Base-by-base conservation (phyloP, 805 yeast genomes). In the Metschnikowia santaceciliae region DNA sequence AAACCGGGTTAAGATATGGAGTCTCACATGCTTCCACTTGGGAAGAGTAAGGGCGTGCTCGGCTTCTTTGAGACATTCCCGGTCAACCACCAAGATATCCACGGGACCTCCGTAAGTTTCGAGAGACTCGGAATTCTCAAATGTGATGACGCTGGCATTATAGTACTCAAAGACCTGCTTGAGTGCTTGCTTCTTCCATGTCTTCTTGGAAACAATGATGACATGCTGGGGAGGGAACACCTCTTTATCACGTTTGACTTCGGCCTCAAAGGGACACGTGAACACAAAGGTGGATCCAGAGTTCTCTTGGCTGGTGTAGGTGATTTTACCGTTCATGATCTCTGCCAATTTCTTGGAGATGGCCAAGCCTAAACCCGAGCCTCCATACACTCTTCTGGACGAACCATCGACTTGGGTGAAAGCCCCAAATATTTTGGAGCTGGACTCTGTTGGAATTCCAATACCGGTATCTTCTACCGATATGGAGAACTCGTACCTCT, bases 381-480 rank as follows among this genome's bases (percentile, higher is more conserved):
- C 83, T 3, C 83, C 83, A 63, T 71, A 75, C 10, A 67, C 74
- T 52, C 83, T 60, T 50, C 78, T 65, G 1, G 81, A 71, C 8
- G 81, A 75, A 3, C 80, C 80, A 58, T 79, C 83, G n/a, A 77
- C 82, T 62, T 79, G 83, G 39, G 78, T 73, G 55, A 79, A 79
- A 3, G 81, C 80, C 5, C 78, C 74, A 59, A 79, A 79, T 4
- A 79, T 75, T 61, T 75, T 77, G 39, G 65, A 61, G n/a, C 70
- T 61, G 4, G 79, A 69, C 42, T 64, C 70, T 34, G 65, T 64
- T 2, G 81, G 79, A 32, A 80, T 79, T 1, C 83, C 83, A 45
- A 79, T 79, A 6, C 83, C 84, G 0, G 82, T 75, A 54, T 79
- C 83, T 33, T 69, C 63, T 14, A 79, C 81, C 1, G 65, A 55